Base-by-base conservation (phyloP, 108 stramenopile genomes). In the Fragilaria radians region DNA sequence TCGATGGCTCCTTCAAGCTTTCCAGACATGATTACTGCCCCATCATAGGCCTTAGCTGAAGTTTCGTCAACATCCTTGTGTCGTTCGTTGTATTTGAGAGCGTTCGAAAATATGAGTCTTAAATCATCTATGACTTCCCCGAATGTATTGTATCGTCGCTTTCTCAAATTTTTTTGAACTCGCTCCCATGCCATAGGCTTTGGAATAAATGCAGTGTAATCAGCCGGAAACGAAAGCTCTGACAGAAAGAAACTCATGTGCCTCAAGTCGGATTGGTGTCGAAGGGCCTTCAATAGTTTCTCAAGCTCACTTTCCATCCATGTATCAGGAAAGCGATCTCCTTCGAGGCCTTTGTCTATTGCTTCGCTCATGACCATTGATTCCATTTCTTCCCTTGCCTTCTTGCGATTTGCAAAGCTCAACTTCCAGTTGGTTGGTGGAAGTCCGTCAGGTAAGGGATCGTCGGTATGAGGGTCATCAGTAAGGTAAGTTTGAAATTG, bases 171-270 rank as follows among this genome's bases (percentile, higher is more conserved):
- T 21, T 82, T 63, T n/a, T 85, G 58, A 26, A 80, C 80, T 19
- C 57, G 55, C 26, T 84, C 85, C 86, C 86, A 92, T 47, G 80
- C 83, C 76, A 92, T 92, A 4, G 90, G 90, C 49, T 81, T 86
- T 19, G 81, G 77, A 61, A 92, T 86, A 56, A 70, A 88, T 3
- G 87, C 85, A 18, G 77, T 65, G 62, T 92, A 92, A 60, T 92
- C 85, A 14, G 79, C 51, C 26, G 90, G 90, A 31, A 78, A 88
- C 28, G 70, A 64, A 30, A 75, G 68, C 29, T 76, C 57, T 32
- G 4, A 32, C 42, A 91, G 67, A 52, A 88, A 92, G 46, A 62
- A 92, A 0, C 52, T 70, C 90, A 92, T 92, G 48, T 80, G 71
- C 49, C 66, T 72, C 11, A 65, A 9, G 60, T 92, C 90, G 17